phyloP scores from a whole-genome alignment of 192 early-diverging fungal genomes.

The Dissophora globulifera region DNA sequence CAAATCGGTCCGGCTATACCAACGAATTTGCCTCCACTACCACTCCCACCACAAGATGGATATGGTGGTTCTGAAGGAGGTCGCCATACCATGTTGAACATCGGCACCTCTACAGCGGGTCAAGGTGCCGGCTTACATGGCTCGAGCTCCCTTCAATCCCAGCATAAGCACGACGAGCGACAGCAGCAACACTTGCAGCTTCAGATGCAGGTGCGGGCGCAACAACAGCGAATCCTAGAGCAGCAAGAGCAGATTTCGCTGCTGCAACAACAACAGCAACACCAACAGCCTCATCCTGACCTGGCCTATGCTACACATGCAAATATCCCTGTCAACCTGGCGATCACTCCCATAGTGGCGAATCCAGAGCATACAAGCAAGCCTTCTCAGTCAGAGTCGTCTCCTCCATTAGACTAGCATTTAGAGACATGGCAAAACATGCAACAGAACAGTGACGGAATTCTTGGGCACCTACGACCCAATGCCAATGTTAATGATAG shows the following conservation, averaged over 20 bases:
- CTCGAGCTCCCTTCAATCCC: conserved; percentile 13
- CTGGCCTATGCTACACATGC: conserved; percentile 1
- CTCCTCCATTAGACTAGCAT: background rate
- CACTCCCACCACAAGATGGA: background rate
- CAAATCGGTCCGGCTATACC: conserved; percentile 11
- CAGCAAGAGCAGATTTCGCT: conserved; percentile 17
- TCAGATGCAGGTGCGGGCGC: conserved; percentile 1
- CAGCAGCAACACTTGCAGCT: conserved; percentile 15
- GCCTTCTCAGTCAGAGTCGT: background rate
- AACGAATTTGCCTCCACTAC: background rate
- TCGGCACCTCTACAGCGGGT: conserved; percentile 4
- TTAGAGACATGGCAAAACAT: too few species aligned
- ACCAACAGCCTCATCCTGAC: conserved; percentile 12
- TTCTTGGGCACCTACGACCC: too few species aligned
- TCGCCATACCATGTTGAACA: conserved; percentile 16
- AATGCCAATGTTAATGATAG: too few species aligned
- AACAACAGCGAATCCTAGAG: conserved; percentile 23
- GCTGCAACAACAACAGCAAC: background rate
- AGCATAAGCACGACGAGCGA: conserved; percentile 15
- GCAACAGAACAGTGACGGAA: too few species aligned
- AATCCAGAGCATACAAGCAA: background rate
- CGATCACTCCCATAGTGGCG: background rate
- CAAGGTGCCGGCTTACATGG: conserved; percentile 15
- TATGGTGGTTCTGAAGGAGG: background rate
- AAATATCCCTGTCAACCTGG: conserved; percentile 11